Evolutionary conservation across 352 stramenopile species (phyloP), one percentile per base, ranked within the genome.

Genomic region (Pythium coloratum): DNA sequence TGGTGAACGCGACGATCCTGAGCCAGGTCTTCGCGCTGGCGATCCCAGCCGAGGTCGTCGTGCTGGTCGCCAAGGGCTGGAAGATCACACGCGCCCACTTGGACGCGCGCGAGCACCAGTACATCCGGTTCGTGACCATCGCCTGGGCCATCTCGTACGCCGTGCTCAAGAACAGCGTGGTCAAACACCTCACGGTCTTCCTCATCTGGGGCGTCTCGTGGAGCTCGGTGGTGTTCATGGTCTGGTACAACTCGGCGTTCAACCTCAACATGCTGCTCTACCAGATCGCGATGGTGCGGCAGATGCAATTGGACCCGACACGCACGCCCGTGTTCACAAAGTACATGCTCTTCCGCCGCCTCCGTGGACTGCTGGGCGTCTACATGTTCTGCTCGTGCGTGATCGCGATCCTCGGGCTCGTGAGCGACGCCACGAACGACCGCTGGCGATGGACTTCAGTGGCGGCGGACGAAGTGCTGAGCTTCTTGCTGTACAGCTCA

Each of bases 201-300:
- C 33, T 88, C 16, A 62, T 88, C 6, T 90, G 78, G 82, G 80
- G 76, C 3, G 55, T 84, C 5, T 73, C 82, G 0, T 91, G 79
- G 78, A 75, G 75, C 8, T 74, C 66, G 4, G 61, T 91, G 2
- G 78, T 89, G 30, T 88, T 88, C 56, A 81, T 88, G 75, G 67
- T 89, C 55, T 89, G 80, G 82, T 88, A 87, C 72, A 84, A 86
- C 64, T 87, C 80, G 33, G 74, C 78, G 0, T 86, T 88, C 67
- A 88, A 91, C 51, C 69, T 88, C 46, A 88, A 88, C 65, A 83
- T 88, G 78, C 79, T 91, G 62, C 80, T 79, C 40, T 88, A 81
- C 38, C 82, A 89, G 70, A 73, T 91, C 33, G 71, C 74, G 4
- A 82, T 88, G 73, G 76, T 88, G 55, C 80, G 80, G 6, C 77